These are phyloP conservation scores for Ascochyta pisi DNA, from an alignment of 2,329 filamentous ascomycete genomes.

Conservation along the genomic window DNA sequence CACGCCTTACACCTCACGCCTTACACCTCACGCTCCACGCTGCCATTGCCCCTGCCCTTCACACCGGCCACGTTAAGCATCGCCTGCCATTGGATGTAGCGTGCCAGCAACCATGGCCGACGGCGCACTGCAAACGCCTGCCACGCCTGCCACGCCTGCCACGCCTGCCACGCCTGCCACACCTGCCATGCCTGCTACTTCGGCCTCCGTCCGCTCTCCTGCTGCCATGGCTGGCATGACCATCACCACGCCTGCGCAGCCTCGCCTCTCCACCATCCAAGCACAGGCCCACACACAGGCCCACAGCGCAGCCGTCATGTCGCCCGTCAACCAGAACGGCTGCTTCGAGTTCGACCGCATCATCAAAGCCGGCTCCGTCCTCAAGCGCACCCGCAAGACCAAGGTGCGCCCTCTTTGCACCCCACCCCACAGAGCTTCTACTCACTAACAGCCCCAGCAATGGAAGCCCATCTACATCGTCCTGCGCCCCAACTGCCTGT, in stretches of 20 bases:
- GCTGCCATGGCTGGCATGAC: slow-evolving; percentile 28
- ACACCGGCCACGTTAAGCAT: not conserved
- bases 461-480: slow-evolving; percentile 94
- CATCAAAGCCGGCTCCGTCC: slow-evolving; percentile 84
- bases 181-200: slow-evolving; percentile 3
- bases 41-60: not conserved
- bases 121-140: slow-evolving; percentile 32
- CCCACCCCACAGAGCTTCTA: not conserved
- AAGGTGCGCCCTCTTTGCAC: slow-evolving; percentile 63
- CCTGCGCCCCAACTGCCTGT: slow-evolving; percentile 86
- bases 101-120: slow-evolving; percentile 35
- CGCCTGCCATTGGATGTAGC: slow-evolving; percentile 21
- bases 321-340: slow-evolving; percentile 90
- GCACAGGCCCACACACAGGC: slow-evolving; percentile 23
- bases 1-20: too few relatives aligned
- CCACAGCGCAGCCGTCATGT: slow-evolving; percentile 65
- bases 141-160: not conserved
- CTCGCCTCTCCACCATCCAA: slow-evolving; percentile 29
- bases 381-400: slow-evolving; percentile 91
- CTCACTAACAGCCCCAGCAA: slow-evolving; percentile 60
- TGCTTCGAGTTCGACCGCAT: slow-evolving; percentile 96
- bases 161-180: too few relatives aligned
- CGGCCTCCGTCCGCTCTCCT: slow-evolving; percentile 27
- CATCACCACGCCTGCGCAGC: slow-evolving; percentile 33
- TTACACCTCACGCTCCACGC: not conserved